Evolutionary conservation across 805 yeast genomes (phyloP).

Genomic region (Wickerhamiella musiphila): DNA sequence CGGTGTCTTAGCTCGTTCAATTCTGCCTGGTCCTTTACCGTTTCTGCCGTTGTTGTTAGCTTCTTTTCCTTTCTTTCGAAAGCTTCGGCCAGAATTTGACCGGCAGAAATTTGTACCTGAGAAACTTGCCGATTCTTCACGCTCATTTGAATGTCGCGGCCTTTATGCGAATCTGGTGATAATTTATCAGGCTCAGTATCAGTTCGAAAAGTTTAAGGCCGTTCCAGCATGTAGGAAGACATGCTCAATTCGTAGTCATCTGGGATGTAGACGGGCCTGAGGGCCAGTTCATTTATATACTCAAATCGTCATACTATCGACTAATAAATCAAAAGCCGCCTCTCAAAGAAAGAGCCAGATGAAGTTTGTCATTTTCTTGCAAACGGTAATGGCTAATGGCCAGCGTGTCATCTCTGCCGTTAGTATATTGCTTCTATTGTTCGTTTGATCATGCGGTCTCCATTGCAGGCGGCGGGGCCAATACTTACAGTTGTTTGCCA

Average conservation of each 20-base stretch:
- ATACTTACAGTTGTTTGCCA: conserved; percentile 71
- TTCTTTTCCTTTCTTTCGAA: conserved; percentile 29
- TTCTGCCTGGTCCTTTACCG: conserved; percentile 59
- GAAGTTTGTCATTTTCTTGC: conserved; percentile 71
- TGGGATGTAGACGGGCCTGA: neutral
- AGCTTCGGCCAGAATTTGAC: conserved; percentile 45
- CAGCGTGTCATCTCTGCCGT: conserved; percentile 47
- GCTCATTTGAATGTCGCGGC: too few species aligned
- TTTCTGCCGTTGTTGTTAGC: neutral
- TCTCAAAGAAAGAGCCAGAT: conserved; percentile 78
- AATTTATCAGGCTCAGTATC: too few species aligned
- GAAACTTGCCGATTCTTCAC: conserved; percentile 30
- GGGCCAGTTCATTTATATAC: neutral
- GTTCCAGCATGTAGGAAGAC: too few species aligned
- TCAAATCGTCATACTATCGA: neutral
- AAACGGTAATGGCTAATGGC: conserved; percentile 60
- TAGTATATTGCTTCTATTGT: neutral
- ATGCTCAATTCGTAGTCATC: neutral
- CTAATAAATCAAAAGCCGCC: conserved; percentile 39
- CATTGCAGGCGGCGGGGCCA: too few species aligned
- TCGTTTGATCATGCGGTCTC: neutral
- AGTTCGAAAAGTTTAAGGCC: too few species aligned
- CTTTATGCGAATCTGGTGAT: too few species aligned
- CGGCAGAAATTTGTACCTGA: conserved; percentile 43
- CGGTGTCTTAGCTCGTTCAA: conserved; percentile 55